Base-by-base conservation (phyloP, 2,329 filamentous ascomycete species). In the Dactylellina parvicollis region DNA sequence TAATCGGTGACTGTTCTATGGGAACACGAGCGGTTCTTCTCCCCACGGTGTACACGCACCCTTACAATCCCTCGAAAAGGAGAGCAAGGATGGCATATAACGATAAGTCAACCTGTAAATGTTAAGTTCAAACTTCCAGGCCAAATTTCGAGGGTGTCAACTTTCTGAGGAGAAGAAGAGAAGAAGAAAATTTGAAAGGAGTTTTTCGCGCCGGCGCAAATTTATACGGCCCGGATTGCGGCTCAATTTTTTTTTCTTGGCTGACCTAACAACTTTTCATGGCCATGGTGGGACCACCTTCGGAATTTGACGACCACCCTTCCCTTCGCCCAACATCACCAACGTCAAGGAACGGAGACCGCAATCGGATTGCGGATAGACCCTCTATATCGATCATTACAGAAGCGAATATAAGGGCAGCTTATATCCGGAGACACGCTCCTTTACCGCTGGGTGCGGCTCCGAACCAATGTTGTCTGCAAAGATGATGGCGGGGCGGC, bases 71-170 rank as follows among this genome's bases (percentile, higher is more conserved):
- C 38, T 14, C 38, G n/a, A 24, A 60, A 36, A 40, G 26, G 16
- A 47, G 14, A 56, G 14, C n/a, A 30, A 26, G 66, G 44, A 57
- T 24, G 24, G 26, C 16, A 18, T 24, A 47, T 44, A 55, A 34
- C 40, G 26, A 36, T 57, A 7, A 62, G 47, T 74, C 70, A 74
- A 74, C 70, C 70, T 74, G 70, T 56, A 47, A 74, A 52, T 52
- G 55, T 55, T 54, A 54, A 22, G 22, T 32, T n/a, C 36, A 52
- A 44, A 69, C 34, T 59, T 59, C 44, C 64, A 74, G 70, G 70
- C 62, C 70, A 74, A 74, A 74, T 74, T 74, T 74, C 70, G 62
- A 69, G 70, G 70, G 70, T 74, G 55, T 74, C 70, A 74, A 74
- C 70, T 74, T 74, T 74, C 70, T 55, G 34, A 64, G 70, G 70